phyloP scores from a whole-genome alignment of 2,329 filamentous ascomycete species.

The Diaporthe vexans region DNA sequence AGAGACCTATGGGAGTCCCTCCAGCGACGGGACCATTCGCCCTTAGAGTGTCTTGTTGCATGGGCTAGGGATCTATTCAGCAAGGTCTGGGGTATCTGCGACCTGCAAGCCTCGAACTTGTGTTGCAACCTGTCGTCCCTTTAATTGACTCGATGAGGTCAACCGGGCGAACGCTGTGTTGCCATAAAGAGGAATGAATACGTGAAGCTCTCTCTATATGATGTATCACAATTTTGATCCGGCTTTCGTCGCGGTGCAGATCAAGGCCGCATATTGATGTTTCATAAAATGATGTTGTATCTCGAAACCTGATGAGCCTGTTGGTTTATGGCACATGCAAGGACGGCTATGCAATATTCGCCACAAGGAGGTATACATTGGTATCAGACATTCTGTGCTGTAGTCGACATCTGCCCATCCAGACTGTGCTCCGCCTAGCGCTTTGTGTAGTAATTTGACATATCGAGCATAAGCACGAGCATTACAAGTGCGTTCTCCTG shows the following conservation, averaged over 20 bases:
- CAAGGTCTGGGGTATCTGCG: slow-evolving; percentile 27
- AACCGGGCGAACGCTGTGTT: slow-evolving; percentile 2
- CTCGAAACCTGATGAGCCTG: background rate
- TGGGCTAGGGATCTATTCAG: slow-evolving; percentile 8
- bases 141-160: slow-evolving; percentile 9
- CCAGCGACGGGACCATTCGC: slow-evolving; percentile 17
- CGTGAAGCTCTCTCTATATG: background rate
- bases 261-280: background rate
- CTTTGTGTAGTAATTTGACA: slow-evolving; percentile 74
- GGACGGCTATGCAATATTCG: background rate
- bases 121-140: background rate
- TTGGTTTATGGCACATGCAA: background rate
- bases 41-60: background rate
- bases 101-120: slow-evolving; percentile 18
- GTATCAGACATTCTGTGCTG: background rate
- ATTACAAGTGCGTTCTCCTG: slow-evolving; percentile 76
- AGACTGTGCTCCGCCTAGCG: slow-evolving; percentile 9
- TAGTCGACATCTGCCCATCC: background rate
- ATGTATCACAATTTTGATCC: background rate
- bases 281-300: background rate
- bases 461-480: slow-evolving; percentile 78
- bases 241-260: background rate
- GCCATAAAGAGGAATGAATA: background rate
- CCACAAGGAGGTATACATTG: background rate
- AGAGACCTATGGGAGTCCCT: background rate